Evolutionary conservation across 441 rosid genomes (phyloP), one percentile per base, ranked within the genome.

Genomic region (Bocquillonia castaneifolia): DNA sequence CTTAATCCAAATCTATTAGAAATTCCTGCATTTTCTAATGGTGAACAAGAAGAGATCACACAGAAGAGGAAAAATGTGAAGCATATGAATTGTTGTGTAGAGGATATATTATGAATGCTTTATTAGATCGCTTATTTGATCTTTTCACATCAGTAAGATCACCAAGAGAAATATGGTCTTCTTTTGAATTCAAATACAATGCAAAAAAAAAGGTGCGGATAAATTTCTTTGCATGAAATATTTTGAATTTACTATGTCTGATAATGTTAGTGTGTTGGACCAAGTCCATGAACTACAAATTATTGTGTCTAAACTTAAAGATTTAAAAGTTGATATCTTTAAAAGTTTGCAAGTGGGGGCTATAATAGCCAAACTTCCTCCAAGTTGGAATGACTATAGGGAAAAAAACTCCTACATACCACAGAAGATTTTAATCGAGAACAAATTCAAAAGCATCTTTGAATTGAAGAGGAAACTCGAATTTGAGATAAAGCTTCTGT

Each of bases 321-420:
- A 59, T 14, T 4, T 64, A 15, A 18, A 52, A 3, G 28, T 66
- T 0, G 31, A 31, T 6, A n/a, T 75, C 2, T 36, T 10, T 23
- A 29, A 44, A n/a, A 6, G 14, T 17, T 2, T 62, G 4, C 56
- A 71, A 67, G 56, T 66, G 18, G 25, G 17, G 0, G 64, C 39
- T 4, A n/a, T 72, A 6, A 72, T 76, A 51, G 55, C 53, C 25
- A 64, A 68, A 53, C 32, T 76, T 5, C 67, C 45, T 12, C 13
- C 26, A 0, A 51, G 48, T 64, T 76, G 59, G 74, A 68, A 69
- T 40, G 22, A 76, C 0, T 76, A 63, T 20, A 4, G n/a, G n/a
- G 48, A 10, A 71, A 67, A 32, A 58, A 51, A 28, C 3, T 64
- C 2, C 5, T 23, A 0, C 58, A 72, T n/a, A 26, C 57, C 10